Conservation (phyloP, 768 basidiomycete species). For the Pilatotrama ljubarskyi region DNA sequence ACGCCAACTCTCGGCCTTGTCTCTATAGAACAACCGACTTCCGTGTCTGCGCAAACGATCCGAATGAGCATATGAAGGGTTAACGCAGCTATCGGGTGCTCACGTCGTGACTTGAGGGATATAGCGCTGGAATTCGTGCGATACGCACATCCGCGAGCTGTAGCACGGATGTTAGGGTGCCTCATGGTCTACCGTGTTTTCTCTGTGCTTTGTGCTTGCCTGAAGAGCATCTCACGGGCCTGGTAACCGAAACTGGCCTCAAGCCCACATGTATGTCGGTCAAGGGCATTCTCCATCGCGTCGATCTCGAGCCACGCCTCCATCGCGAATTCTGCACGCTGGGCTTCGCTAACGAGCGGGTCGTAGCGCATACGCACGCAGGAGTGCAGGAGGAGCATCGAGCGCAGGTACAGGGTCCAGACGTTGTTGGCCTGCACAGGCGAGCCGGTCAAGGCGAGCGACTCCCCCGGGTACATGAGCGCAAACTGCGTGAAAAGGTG, state of each 20-base stretch:
- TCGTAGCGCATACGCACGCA: slow-evolving; percentile 62
- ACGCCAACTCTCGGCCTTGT: slow-evolving; percentile 33
- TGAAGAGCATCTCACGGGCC: slow-evolving; percentile 74
- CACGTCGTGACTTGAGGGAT: slow-evolving; percentile 61
- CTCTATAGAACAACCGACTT: slow-evolving; percentile 27
- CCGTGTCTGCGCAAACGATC: slow-evolving; percentile 18
- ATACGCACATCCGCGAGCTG: slow-evolving; percentile 70
- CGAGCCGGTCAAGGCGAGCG: slow-evolving; percentile 34
- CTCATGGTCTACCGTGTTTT: too few relatives aligned
- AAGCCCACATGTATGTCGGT: slow-evolving; percentile 63
- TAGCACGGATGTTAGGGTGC: not conserved
- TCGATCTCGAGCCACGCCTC: slow-evolving; percentile 73
- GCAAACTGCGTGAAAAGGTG: slow-evolving; percentile 47
- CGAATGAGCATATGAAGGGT: not conserved
- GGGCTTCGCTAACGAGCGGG: slow-evolving; percentile 41
- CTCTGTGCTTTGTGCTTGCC: too few relatives aligned
- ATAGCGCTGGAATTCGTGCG: slow-evolving; percentile 66
- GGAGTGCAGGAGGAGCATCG: slow-evolving; percentile 69
- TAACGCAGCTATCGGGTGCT: slow-evolving; percentile 24
- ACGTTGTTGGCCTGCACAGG: slow-evolving; percentile 58
- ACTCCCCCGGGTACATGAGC: slow-evolving; percentile 71
- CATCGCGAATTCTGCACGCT: slow-evolving; percentile 63
- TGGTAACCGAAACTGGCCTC: slow-evolving; percentile 69
- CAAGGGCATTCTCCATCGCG: slow-evolving; percentile 59
- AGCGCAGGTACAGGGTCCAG: slow-evolving; percentile 73